Evolutionary conservation across 1,284 basidiomycete genomes (phyloP), one percentile per base, ranked within the genome.

Genomic region (Rhodotorula sp.): DNA sequence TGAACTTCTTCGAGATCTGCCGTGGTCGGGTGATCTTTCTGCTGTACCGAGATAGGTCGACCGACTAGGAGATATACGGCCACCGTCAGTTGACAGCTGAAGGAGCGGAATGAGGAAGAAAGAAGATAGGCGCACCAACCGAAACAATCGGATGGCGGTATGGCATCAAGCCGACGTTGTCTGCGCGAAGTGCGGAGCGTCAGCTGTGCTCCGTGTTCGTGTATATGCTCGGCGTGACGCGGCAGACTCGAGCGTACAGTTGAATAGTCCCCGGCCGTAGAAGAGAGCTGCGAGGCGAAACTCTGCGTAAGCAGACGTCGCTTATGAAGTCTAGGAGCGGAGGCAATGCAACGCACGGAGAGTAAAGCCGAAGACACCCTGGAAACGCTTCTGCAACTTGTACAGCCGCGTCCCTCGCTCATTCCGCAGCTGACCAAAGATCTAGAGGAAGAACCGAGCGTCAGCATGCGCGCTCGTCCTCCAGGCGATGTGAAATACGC

Each of bases 371-470:
- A 98, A 97, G 51, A 91, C 80, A 59, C 84, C 85, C 80, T 97
- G 93, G 80, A 98, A 96, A 76, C 87, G 87, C 80, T 92, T 91
- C 81, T 98, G 94, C 15, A 96, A 77, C 30, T 83, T 85, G 81
- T 93, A 91, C 47, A 98, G 82, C n/a, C 87, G 88, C 0, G 94
- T 96, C 1, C 94, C 94, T 76, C 89, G 89, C 76, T 93, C 88
- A 79, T 97, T 99, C 2, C 92, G 89, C 86, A 98, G 89, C 83
- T 99, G 95, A 74, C 94, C 86, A 77, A 92, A 99, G 63, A 99
- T 95, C 90, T 94, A 74, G 17, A 15, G 3, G 15, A 20, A 30
- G 27, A 55, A n/a, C 20, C 47, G 29, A 27, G 19, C 11, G 24
- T 39, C 24, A 20, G 29, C 24, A 51, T 9, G 3, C 7, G 39